Evolutionary conservation across 2,329 filamentous ascomycete genomes (phyloP), one percentile per base, ranked within the genome.

Genomic region (Xylariaceae sp.): DNA sequence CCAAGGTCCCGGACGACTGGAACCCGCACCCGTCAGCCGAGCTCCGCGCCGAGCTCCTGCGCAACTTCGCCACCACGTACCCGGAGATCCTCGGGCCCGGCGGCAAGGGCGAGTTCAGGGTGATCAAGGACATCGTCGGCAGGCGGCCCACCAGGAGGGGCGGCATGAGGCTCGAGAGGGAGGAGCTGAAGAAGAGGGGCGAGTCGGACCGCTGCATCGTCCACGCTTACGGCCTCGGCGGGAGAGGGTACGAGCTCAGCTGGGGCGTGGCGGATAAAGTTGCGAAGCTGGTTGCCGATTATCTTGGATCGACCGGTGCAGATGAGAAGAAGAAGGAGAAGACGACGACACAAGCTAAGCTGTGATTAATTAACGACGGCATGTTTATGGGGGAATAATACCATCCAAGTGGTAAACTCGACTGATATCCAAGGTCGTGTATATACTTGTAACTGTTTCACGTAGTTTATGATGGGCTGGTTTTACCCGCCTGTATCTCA

Each of bases 1-100:
- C 78, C 8, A 83, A 81, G 55, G 73, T 83, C 52, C 66, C 69
- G 1, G 61, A 72, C 39, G 65, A 81, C 54, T 79, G 73, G 73
- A 65, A 73, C 32, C 55, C 67, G 0, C 59, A 66, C 13, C 70
- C 76, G 2, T 73, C 66, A 0, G 41, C 48, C 2, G 67, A 69
- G 32, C 69, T 71, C 0, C 59, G 77, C 13, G 56, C 63, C 26
- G 54, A 50, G 18, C 56, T 83, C 11, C 64, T 83, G 3, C 46
- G 39, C 3, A 55, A 53, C 5, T 62, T 60, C 5, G 52, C 55
- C 1, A 42, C 48, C 8, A 51, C 57, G 17, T 56, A 59, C 32
- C 56, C 56, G 5, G 47, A 51, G 11, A 59, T 59, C 6, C 42
- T 54, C 4, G 44, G 41, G 8, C 41, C 48, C 4, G 47, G 53